Percentiles rank a stretch among this genome's conserved stretches.
Conservation (phyloP, 441 rosid species). For the Francoa sonchifolia region DNA sequence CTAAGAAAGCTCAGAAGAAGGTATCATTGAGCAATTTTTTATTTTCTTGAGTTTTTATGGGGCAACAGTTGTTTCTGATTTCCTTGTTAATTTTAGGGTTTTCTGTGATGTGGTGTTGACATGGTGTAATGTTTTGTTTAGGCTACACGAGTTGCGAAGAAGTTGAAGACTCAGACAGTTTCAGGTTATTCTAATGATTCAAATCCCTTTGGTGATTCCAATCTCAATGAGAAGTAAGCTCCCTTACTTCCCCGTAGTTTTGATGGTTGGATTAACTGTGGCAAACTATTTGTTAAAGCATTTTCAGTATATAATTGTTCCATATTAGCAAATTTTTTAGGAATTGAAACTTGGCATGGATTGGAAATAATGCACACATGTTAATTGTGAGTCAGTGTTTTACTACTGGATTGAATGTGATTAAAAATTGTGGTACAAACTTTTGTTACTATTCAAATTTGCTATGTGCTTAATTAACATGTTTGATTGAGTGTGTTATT, state of each 20-base stretch:
- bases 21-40: too few species aligned
- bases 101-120: neutral
- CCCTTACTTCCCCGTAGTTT: neutral
- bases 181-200: constrained; percentile 89
- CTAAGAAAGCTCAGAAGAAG: constrained; percentile 79
- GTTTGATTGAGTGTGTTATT: too few species aligned
- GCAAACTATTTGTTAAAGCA: neutral
- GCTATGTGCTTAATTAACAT: too few species aligned
- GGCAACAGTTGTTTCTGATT: too few species aligned
- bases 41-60: neutral
- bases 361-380: too few species aligned
- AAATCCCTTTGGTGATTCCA: constrained; percentile 89
- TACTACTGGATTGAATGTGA: too few species aligned
- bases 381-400: too few species aligned
- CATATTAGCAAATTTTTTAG: too few species aligned
- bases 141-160: constrained; percentile 71
- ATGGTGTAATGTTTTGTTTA: constrained; percentile 14
- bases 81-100: constrained; percentile 9
- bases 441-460: too few species aligned
- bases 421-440: too few species aligned
- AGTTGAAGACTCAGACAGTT: constrained; percentile 54
- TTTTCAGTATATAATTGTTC: too few species aligned
- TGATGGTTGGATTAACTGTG: neutral
- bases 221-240: constrained; percentile 71
- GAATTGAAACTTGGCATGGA: too few species aligned